Base-by-base conservation (phyloP, 1,284 basidiomycete genomes). In the Porodaedalea pini region DNA sequence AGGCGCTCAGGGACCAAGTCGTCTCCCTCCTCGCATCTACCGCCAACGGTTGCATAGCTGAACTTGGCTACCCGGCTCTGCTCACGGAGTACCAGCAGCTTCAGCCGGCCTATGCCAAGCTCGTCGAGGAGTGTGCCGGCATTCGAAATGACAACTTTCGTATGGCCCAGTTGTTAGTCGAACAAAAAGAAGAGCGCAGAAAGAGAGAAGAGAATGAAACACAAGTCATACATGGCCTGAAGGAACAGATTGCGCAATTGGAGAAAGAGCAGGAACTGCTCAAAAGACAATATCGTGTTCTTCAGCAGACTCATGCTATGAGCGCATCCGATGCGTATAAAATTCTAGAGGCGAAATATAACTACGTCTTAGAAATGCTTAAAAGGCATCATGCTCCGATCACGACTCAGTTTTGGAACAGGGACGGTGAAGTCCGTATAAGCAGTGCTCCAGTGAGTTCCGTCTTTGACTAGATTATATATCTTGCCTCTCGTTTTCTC, bases 41-140 rank as follows among this genome's bases (percentile, higher is more conserved):
- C 6, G 56, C 56, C 17, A 58, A 58, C 27, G 51, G 50, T 11
- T 58, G 50, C 36, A 45, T 58, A 29, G 7, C n/a, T 4, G 56
- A 58, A 32, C 25, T 58, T 5, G 56, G 56, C 10, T 58, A 53
- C 21, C 44, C 29, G 21, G 5, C 23, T 13, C 25, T 32, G 13
- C 29, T 31, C 47, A 17, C 11, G 27, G 32, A 36, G 32, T 11
- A 49, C 7, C n/a, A 44, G 2, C 41, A 11, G 6, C 41, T 44
- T 21, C 41, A 44, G 19, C 7, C n/a, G 11, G 41, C 21, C n/a
- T 44, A 23, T 23, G 6, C 41, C 41, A 44, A 23, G 41, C 41
- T 44, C 41, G 8, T 23, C 41, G 41, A 44, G 21, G 21, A 23
- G 21, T 44, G 13, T 23, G 25, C 21, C 17, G 41, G 19, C 19